Conservation (phyloP, 441 rosid species). For the Hypseocharis bilobata region DNA sequence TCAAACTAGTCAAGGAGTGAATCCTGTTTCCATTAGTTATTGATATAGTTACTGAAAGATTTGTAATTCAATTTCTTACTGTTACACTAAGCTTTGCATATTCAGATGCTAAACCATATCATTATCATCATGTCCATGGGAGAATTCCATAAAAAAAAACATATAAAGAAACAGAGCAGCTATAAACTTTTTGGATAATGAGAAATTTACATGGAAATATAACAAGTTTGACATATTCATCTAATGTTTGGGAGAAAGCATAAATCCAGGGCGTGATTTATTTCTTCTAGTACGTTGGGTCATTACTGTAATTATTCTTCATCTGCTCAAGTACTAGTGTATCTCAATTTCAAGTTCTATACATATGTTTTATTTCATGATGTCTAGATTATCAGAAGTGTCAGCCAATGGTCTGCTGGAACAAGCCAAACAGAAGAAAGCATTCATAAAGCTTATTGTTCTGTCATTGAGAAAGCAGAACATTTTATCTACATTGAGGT, state of each 20-base stretch:
- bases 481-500: conserved; percentile 95
- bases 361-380: background rate
- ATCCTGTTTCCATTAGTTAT: background rate
- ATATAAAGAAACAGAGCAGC: too few relatives aligned
- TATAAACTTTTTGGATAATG: too few relatives aligned
- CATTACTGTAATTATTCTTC: conserved; percentile 1
- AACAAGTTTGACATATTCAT: too few relatives aligned
- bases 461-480: conserved; percentile 87
- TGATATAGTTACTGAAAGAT: background rate
- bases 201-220: too few relatives aligned
- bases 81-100: background rate
- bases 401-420: conserved; percentile 68
- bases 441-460: conserved; percentile 74
- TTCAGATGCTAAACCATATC: background rate
- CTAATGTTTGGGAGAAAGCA: background rate
- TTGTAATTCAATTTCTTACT: background rate
- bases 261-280: background rate
- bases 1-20: background rate
- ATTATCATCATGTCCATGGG: too few relatives aligned
- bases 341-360: background rate
- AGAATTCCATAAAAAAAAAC: too few relatives aligned
- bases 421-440: conserved; percentile 85
- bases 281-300: background rate
- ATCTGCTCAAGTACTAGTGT: conserved; percentile 7
- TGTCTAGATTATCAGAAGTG: conserved; percentile 48